Evolutionary conservation across 345 rosid species (phyloP).

Genomic region (Ricinus communis): DNA sequence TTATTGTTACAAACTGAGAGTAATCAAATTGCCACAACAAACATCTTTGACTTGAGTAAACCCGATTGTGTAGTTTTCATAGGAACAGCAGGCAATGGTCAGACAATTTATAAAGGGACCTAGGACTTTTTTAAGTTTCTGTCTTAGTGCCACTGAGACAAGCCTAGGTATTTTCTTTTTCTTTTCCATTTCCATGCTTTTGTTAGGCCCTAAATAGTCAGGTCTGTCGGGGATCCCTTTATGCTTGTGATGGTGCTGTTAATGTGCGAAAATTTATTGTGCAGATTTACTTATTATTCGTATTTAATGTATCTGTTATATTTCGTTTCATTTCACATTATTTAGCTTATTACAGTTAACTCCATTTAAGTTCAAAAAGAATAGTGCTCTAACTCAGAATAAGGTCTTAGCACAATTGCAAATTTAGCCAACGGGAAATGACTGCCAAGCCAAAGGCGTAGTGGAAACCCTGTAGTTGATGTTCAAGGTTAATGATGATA

Average conservation of each 20-base stretch:
- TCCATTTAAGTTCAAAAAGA: no score
- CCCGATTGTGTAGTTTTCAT: neutral
- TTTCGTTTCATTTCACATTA: no score
- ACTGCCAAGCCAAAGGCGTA: no score
- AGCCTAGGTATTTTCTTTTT: neutral
- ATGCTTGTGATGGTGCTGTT: neutral
- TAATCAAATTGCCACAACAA: constrained; percentile 4
- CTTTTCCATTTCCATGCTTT: neutral
- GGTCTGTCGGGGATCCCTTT: neutral
- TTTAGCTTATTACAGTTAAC: no score
- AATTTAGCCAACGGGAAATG: no score
- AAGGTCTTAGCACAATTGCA: no score
- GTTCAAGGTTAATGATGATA: no score
- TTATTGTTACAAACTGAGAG: neutral
- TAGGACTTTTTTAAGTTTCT: neutral
- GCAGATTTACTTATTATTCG: neutral
- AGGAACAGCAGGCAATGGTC: neutral
- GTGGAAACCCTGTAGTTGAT: no score
- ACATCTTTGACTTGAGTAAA: neutral
- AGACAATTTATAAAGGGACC: neutral
- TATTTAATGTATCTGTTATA: no score
- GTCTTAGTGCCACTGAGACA: neutral
- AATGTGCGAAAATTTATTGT: neutral
- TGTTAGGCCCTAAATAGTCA: neutral
- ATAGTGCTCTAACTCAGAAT: no score